phyloP scores from a whole-genome alignment of 2,329 filamentous ascomycete genomes.

The Xylaria sp. region DNA sequence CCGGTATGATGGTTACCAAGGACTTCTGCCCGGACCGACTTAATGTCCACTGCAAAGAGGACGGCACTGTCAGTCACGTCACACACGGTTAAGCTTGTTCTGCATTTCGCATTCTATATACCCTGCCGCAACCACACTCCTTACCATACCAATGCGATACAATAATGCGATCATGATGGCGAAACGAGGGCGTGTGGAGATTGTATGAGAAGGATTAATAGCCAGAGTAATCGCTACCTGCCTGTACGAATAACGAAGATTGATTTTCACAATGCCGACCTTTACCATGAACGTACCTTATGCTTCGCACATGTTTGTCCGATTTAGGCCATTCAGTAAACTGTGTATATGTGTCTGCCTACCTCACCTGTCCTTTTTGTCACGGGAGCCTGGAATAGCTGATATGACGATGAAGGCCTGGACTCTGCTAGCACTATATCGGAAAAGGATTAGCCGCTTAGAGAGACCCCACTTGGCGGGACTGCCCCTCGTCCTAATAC shows the following conservation, averaged over 20 bases:
- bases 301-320: background rate
- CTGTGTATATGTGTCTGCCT: background rate
- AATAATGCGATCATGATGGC: slow-evolving; percentile 10
- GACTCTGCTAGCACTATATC: background rate
- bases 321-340: background rate
- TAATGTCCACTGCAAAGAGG: slow-evolving; percentile 69
- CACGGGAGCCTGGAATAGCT: slow-evolving; percentile 7
- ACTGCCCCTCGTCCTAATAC: slow-evolving; percentile 29
- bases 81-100: slow-evolving; percentile 59
- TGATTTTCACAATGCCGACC: slow-evolving; percentile 12
- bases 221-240: slow-evolving; percentile 6
- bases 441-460: background rate
- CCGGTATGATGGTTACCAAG: slow-evolving; percentile 67
- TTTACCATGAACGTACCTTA: background rate
- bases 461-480: slow-evolving; percentile 15
- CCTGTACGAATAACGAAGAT: slow-evolving; percentile 30
- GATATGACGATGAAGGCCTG: background rate
- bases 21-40: slow-evolving; percentile 66
- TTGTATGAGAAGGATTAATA: slow-evolving; percentile 7
- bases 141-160: background rate
- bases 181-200: background rate
- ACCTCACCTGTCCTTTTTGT: background rate
- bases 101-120: background rate
- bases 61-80: slow-evolving; percentile 70
- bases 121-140: background rate